Base-by-base conservation (phyloP, 176 grass and related monocot genomes). In the Triticum monococcum region DNA sequence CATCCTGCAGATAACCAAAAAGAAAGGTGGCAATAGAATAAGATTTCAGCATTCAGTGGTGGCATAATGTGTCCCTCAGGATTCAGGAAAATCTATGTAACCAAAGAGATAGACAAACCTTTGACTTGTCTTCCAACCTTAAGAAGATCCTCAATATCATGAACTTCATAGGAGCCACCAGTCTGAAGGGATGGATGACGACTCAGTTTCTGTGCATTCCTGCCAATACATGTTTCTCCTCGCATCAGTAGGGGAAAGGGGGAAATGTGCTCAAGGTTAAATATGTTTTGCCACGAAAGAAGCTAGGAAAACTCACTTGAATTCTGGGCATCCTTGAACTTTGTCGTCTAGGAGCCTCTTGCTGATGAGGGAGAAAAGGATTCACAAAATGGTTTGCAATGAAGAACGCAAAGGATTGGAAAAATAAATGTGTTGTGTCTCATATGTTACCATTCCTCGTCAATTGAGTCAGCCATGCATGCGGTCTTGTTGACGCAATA, bases 111-210 rank as follows among this genome's bases (percentile, higher is more conserved):
- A 59, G 89, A 79, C 73, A 56, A 41, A 98, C 96, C 96, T 79
- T 98, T 94, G 11, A 94, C 78, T 77, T 86, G 90, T 18, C 9
- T 81, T 12, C 96, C 96, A 48, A 98, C 78, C 84, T 77, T 94
- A 28, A 98, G 86, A 25, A 98, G 96, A 88, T 98, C 96, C 91
- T 98, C 96, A 79, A 98, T 98, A 82, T 98, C 96, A 63, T 98
- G 96, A 91, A 95, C 89, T 90, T 98, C 93, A 85, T 95, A 90
- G 87, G 72, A 94, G 24, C 96, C 96, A 81, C 96, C 96, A 65
- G 78, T 95, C 81, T 95, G 96, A 90, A 98, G 89, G 67, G 93
- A 95, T 86, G 93, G 93, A 81, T 98, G 96, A 64, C 68, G 73
- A 76, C 92, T 98, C 48, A 98, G 17, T 91, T 95, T 98, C 79